phyloP scores from a whole-genome alignment of 208 protist species.

The Crithidia mellificae region DNA sequence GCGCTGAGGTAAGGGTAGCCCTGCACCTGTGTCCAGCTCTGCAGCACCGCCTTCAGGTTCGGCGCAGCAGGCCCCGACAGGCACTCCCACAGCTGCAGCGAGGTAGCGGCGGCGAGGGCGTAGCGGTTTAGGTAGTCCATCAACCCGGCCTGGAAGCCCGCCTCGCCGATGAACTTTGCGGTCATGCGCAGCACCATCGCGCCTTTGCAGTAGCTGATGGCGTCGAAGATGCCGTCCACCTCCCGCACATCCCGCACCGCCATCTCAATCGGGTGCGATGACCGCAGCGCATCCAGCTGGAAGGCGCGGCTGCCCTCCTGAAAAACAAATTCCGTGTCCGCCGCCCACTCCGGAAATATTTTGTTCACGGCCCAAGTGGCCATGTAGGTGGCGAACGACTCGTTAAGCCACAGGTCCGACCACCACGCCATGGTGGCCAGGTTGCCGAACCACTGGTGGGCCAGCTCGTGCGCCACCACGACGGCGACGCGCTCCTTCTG shows the following conservation, averaged over 20 bases:
- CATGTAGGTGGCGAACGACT: constrained; percentile 94
- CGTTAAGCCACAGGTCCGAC: constrained; percentile 98
- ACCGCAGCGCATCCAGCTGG: constrained; percentile 76
- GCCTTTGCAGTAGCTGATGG: constrained; percentile 92
- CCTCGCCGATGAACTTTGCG: constrained; percentile 79
- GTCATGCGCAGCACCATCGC: constrained; percentile 88
- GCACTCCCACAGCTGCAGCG: constrained; percentile 86
- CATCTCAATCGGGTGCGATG: constrained; percentile 93
- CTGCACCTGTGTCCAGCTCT: constrained; percentile 69
- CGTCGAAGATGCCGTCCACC: constrained; percentile 94
- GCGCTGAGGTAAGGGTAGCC: constrained; percentile 76
- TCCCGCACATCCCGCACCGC: constrained; percentile 80
- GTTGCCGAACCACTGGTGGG: constrained; percentile 98
- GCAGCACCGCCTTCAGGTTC: constrained; percentile 60
- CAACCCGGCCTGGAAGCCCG: constrained; percentile 78
- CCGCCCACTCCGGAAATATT: constrained; percentile 82
- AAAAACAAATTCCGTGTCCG: constrained; percentile 78
- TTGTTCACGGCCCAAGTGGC: constrained; percentile 75
- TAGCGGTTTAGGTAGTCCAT: constrained; percentile 78
- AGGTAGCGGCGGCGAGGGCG: constrained; percentile 72
- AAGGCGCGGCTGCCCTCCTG: constrained; percentile 70
- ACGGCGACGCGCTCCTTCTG: constrained; percentile 67
- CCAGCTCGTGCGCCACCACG: constrained; percentile 94
- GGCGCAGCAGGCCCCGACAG: constrained; percentile 65
- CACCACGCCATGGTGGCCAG: constrained; percentile 98